A percentile compares a stretch with the other conserved stretches of the same genome.
phyloP scores from a whole-genome alignment of 495 filamentous ascomycete species.

The Cercophora samala region DNA sequence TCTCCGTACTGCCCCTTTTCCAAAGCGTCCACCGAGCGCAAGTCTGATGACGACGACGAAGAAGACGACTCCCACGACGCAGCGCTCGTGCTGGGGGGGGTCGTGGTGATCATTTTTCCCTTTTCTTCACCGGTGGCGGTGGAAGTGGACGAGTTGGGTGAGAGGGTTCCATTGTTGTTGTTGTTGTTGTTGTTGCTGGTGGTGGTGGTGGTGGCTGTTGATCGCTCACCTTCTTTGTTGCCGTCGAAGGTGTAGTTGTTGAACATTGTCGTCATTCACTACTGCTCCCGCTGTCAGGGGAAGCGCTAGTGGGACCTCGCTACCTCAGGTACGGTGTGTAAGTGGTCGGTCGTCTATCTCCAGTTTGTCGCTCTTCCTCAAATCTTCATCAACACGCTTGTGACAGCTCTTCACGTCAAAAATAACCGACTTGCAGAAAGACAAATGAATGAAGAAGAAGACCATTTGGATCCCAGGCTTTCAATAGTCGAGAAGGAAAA shows the following conservation, averaged over 20 bases:
- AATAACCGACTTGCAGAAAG: no score
- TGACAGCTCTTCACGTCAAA: no score
- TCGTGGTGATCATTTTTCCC: not conserved
- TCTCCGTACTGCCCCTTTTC: not conserved
- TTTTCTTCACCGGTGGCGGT: not conserved
- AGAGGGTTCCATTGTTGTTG: not conserved
- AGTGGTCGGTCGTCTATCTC: not conserved
- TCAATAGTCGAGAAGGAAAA: no score
- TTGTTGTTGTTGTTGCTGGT: not conserved
- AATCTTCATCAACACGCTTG: no score
- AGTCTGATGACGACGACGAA: constrained; percentile 16
- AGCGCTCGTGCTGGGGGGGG: not conserved
- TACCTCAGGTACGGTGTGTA: not conserved
- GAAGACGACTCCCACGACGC: not conserved
- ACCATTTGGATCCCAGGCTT: no score
- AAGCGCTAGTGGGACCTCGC: not conserved
- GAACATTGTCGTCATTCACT: not conserved
- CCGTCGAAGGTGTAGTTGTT: not conserved
- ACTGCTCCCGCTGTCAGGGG: not conserved
- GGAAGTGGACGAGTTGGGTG: not conserved
- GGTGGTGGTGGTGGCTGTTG: no score
- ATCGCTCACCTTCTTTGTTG: not conserved
- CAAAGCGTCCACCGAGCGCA: no score
- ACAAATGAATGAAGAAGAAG: not conserved
- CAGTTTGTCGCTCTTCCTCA: no score